A percentile compares a stretch with the other conserved stretches of the same genome.
These are phyloP conservation scores for Pseudocercospora crystallina DNA, from an alignment of 2,329 filamentous ascomycete species.

Conservation along the genomic window DNA sequence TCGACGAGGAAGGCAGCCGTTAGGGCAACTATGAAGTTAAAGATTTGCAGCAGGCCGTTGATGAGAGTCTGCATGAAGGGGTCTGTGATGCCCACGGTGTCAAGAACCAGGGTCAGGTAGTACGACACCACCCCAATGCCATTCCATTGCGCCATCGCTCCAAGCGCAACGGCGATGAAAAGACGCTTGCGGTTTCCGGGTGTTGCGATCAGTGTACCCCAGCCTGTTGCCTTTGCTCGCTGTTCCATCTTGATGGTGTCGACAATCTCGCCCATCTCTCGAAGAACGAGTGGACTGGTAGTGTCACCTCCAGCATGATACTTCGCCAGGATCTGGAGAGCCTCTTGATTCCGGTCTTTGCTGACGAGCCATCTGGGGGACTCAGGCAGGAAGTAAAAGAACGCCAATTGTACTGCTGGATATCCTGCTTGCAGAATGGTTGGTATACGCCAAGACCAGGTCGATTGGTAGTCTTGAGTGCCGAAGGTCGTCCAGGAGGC, in stretches of 20 bases:
- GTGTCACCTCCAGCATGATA: conserved; percentile 48
- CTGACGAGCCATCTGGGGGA: conserved; percentile 28
- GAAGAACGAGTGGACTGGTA: conserved; percentile 54
- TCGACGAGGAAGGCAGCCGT: conserved; percentile 18
- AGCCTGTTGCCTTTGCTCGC: conserved; percentile 46
- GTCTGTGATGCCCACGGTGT: conserved; percentile 41
- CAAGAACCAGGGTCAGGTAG: conserved; percentile 18
- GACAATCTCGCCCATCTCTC: conserved; percentile 62
- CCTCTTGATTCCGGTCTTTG: conserved; percentile 28
- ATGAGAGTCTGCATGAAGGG: conserved; percentile 20
- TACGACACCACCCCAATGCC: conserved; percentile 32
- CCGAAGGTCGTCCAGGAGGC: conserved; percentile 25
- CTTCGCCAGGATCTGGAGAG: conserved; percentile 36
- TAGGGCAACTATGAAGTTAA: conserved; percentile 21
- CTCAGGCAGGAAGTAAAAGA: conserved; percentile 24
- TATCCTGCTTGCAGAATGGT: conserved; percentile 50
- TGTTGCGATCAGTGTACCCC: conserved; percentile 16
- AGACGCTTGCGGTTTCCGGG: conserved; percentile 38
- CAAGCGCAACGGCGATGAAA: conserved; percentile 37
- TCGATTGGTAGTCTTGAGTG: conserved; percentile 15
- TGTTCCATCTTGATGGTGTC: conserved; percentile 57
- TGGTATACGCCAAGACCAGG: conserved; percentile 51
- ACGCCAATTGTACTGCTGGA: conserved; percentile 42
- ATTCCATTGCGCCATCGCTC: conserved; percentile 39
- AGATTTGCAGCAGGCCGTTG: conserved; percentile 20